Evolutionary conservation across 164 flowering plant genomes (phyloP), one percentile per base, ranked within the genome.

Genomic region (Brasenia schreberi): DNA sequence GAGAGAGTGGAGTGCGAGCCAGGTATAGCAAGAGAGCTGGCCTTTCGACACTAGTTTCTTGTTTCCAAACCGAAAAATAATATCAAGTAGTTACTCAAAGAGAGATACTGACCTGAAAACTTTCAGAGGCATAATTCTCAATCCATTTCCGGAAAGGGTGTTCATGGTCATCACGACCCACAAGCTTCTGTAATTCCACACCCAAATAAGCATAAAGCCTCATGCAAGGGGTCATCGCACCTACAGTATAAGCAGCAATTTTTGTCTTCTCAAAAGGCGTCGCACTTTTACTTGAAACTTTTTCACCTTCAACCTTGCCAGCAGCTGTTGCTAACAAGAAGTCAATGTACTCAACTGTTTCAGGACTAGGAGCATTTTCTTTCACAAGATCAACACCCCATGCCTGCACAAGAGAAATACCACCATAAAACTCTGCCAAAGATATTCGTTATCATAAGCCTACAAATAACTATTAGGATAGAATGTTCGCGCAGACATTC

Each of bases 261-360:
- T 89, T 94, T 16, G 99, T 91, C 76, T 82, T 91, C 68, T 94
- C 97, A 81, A 94, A 94, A 44, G 99, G 99, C 65, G 97, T 94
- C 17, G 87, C 90, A 74, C 89, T 90, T 79, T 81, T 87, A 72
- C 83, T 92, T 65, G 78, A 89, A 69, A 79, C 93, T 82, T 88
- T 89, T 61, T 82, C 79, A 73, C 90, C 99, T 75, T 87, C 96
- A 65, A 89, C 80, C 76, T 89, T 91, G 65, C 99, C 99, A 59
- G 99, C 84, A 18, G 99, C 99, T 65, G 99, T 94, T 63, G 99
- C 93, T 73, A 88, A 66, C 77, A 94, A 73, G 74, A 91, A 94
- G 12, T 85, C 89, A 19, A 87, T 86, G 78, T 89, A 88, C 74
- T 80, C 87, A 12, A 68, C 59, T 18, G 96, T 84, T 66, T 93